These are phyloP conservation scores for Chrysanthemum lavandulifolium DNA, from an alignment of 129 eudicot species.

Conservation along the genomic window DNA sequence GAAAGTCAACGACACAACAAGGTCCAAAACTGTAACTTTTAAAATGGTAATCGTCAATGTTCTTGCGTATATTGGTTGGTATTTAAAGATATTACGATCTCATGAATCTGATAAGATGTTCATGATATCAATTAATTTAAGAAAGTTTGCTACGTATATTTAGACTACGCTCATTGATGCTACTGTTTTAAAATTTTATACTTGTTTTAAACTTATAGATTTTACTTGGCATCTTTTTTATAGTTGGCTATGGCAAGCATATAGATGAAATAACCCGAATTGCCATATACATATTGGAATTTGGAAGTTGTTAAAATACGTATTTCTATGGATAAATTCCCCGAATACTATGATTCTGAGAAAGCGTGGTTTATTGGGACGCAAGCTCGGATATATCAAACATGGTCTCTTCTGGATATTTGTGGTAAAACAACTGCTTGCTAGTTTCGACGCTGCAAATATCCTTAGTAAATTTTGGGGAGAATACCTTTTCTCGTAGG, in stretches of 20 bases:
- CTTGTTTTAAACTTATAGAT: no score
- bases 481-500: constrained; percentile 65
- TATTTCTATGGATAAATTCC: constrained; percentile 78
- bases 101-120: no score
- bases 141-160: no score
- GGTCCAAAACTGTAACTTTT: no score
- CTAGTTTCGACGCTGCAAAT: constrained; percentile 61
- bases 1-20: no score
- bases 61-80: no score
- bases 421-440: constrained; percentile 75
- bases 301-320: constrained; percentile 71
- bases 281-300: constrained; percentile 68
- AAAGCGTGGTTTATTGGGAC: constrained; percentile 82
- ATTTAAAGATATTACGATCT: no score
- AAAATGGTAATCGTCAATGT: no score
- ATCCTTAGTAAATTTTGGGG: constrained; percentile 66
- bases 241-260: constrained; percentile 91
- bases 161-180: no score
- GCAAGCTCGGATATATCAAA: constrained; percentile 85
- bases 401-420: constrained; percentile 91
- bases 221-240: constrained; percentile 1
- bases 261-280: constrained; percentile 83
- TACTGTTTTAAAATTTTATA: no score
- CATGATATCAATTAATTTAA: no score
- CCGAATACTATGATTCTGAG: constrained; percentile 85